Percentiles rank a stretch among this genome's conserved stretches.
Conservation (phyloP, 1,139 yeast genomes). For the Suhomyces chickasaworum region DNA sequence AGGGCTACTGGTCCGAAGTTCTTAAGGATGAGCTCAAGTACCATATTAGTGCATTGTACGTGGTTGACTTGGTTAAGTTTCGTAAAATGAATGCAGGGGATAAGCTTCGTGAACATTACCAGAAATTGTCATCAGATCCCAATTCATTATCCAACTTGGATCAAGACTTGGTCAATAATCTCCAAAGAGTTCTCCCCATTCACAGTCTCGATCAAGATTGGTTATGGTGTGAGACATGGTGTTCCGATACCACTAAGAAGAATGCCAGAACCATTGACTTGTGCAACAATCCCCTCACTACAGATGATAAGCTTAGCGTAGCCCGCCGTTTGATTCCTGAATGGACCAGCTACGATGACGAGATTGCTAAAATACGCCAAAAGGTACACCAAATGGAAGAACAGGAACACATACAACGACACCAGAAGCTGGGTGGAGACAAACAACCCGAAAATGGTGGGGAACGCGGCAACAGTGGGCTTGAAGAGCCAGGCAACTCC, state of each 20-base stretch:
- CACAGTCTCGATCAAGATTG: conserved; percentile 78
- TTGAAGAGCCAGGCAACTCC: background rate
- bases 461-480: background rate
- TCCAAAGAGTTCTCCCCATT: conserved; percentile 69
- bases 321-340: conserved; percentile 79
- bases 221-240: conserved; percentile 96
- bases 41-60: conserved; percentile 84
- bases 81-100: conserved; percentile 76
- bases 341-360: conserved; percentile 65
- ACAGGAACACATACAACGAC: too few species aligned
- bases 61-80: conserved; percentile 71
- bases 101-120: conserved; percentile 80
- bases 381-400: background rate
- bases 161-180: conserved; percentile 87
- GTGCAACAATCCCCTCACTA: conserved; percentile 80
- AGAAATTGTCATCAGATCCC: conserved; percentile 76
- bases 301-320: conserved; percentile 71
- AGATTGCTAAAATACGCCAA: conserved; percentile 1
- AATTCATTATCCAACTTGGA: conserved; percentile 79
- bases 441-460: background rate
- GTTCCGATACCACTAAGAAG: conserved; percentile 60
- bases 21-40: conserved; percentile 62
- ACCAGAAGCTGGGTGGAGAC: background rate
- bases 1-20: conserved; percentile 82
- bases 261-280: conserved; percentile 78